A percentile compares a stretch with the other conserved stretches of the same genome.
phyloP scores from a whole-genome alignment of 495 filamentous ascomycete species.

The Talaromyces ruber region DNA sequence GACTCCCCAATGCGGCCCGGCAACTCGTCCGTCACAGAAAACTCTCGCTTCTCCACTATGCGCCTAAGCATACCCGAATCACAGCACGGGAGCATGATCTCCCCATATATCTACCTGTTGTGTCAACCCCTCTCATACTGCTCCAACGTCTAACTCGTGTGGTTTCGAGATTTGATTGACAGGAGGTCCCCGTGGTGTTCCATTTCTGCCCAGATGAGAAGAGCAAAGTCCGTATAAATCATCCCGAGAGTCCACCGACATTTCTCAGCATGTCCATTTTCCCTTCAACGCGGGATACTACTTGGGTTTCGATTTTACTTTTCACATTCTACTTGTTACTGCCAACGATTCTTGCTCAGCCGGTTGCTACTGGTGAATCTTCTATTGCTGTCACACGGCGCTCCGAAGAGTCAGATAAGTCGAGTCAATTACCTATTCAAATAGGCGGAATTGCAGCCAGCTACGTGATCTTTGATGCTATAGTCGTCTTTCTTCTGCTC shows the following conservation, averaged over 20 bases:
- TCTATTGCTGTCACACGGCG: neutral
- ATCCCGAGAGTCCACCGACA: neutral
- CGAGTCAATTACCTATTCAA: conserved; percentile 56
- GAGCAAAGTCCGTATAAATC: neutral
- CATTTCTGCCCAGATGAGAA: neutral
- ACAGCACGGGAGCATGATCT: neutral
- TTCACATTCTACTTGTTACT: neutral
- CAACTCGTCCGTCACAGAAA: neutral
- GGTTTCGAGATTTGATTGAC: neutral
- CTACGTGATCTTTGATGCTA: conserved; percentile 64
- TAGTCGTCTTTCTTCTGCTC: conserved; percentile 59
- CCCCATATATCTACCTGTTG: neutral
- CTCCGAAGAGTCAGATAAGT: neutral
- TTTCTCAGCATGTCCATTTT: neutral
- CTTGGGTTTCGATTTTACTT: neutral
- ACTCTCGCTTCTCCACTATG: neutral
- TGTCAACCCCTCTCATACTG: neutral
- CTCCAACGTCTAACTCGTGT: neutral
- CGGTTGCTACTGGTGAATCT: neutral
- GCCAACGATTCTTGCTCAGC: neutral
- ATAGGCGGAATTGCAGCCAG: conserved; percentile 72
- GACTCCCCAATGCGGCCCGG: neutral
- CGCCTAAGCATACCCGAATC: neutral
- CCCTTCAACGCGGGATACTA: neutral
- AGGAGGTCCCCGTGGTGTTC: neutral